Conservation (phyloP, 2,329 filamentous ascomycete species). For the Mariannaea elegans region DNA sequence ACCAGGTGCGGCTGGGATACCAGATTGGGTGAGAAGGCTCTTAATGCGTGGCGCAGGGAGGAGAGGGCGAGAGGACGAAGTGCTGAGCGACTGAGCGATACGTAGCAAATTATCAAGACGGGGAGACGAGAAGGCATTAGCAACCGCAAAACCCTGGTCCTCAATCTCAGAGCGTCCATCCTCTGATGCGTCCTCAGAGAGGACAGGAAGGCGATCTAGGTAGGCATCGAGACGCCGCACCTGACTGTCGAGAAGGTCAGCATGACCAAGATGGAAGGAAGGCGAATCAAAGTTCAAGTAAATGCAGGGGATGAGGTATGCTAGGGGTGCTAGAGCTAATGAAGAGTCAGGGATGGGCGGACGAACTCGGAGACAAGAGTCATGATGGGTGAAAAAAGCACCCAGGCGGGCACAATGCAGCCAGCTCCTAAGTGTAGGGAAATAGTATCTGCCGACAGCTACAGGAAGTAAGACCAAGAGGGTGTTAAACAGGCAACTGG, state of each 20-base stretch:
- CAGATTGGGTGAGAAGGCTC: conserved; percentile 69
- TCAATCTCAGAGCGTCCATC: conserved; percentile 51
- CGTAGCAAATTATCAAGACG: conserved; percentile 70
- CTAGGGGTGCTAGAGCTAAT: not conserved
- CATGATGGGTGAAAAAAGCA: conserved; percentile 33
- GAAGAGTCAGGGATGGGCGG: conserved; percentile 26
- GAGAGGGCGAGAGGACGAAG: conserved; percentile 69
- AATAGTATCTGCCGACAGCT: conserved; percentile 29
- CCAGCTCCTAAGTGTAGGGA: conserved; percentile 13
- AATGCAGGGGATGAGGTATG: not conserved
- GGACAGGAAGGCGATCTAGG: conserved; percentile 66
- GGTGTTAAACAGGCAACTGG: not conserved
- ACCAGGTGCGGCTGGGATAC: conserved; percentile 57
- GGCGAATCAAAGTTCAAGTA: conserved; percentile 9
- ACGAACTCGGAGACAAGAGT: conserved; percentile 44
- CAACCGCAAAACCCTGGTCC: conserved; percentile 45
- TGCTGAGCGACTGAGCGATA: conserved; percentile 76
- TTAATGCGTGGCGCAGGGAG: conserved; percentile 69
- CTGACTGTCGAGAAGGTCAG: conserved; percentile 54
- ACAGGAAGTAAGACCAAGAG: conserved; percentile 7
- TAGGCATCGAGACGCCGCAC: conserved; percentile 71
- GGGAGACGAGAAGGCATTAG: conserved; percentile 59
- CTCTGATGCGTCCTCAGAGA: conserved; percentile 52
- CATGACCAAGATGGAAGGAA: conserved; percentile 4
- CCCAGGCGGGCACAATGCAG: conserved; percentile 22